Percentiles rank a stretch among this genome's conserved stretches.
Conservation (phyloP, 352 stramenopile genomes). For the Pythium rishiriense region DNA sequence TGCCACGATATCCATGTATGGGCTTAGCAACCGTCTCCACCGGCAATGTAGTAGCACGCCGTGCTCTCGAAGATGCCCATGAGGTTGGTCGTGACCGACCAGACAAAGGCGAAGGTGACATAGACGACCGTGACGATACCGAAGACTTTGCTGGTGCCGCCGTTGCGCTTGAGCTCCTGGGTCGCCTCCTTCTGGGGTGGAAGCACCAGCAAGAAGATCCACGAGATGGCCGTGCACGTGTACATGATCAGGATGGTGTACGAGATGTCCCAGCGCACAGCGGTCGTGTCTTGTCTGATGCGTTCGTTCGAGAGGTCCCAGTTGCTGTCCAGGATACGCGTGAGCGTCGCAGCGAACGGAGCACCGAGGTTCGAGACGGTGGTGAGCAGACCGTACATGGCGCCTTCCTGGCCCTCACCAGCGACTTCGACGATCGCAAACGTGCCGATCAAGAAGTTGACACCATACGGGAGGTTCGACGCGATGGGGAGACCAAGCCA, state of each 20-base stretch:
- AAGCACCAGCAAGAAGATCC: conserved; percentile 32
- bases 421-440: conserved; percentile 39
- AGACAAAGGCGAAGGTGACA: conserved; percentile 32
- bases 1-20: too few relatives aligned
- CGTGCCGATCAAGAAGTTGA: conserved; percentile 30
- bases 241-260: conserved; percentile 42
- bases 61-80: conserved; percentile 43
- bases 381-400: conserved; percentile 43
- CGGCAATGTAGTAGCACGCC: conserved; percentile 36
- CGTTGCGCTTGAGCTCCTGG: conserved; percentile 33
- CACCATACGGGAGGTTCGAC: conserved; percentile 31
- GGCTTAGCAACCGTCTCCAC: conserved; percentile 39
- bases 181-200: conserved; percentile 37
- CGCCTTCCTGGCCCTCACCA: conserved; percentile 40
- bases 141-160: conserved; percentile 28
- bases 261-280: conserved; percentile 37
- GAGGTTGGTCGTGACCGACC: conserved; percentile 37
- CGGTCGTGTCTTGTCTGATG: conserved; percentile 33
- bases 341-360: conserved; percentile 39
- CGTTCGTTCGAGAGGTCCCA: conserved; percentile 37
- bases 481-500: conserved; percentile 32
- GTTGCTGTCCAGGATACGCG: conserved; percentile 28
- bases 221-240: conserved; percentile 25
- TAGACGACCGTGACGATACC: conserved; percentile 31
- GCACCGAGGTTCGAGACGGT: conserved; percentile 37